Base-by-base conservation (phyloP, 495 filamentous ascomycete species). In the Talaromyces stipitatus region DNA sequence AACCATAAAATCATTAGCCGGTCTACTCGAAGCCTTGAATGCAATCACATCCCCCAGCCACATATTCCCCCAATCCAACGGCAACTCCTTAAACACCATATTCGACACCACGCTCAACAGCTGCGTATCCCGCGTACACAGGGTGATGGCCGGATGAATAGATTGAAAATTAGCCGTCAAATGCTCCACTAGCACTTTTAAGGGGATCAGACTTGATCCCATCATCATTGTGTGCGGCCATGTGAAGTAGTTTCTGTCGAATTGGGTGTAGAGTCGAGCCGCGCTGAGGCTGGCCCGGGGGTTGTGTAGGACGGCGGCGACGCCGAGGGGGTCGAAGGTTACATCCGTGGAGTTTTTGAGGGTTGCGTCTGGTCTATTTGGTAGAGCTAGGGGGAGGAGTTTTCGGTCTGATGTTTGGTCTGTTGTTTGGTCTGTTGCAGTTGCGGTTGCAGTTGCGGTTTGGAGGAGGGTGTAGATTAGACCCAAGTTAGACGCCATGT, bases 221-320 rank as follows among this genome's bases (percentile, higher is more conserved):
- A 69, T 60, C 67, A 68, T 68, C n/a, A 58, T 68, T 24, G 58
- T 62, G 51, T 69, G 67, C 28, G 67, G 67, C 67, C 67, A 69
- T 48, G 54, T 64, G 48, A 68, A 69, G 29, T 60, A 47, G 4
- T 56, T 59, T 14, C 54, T 54, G 56, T 69, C 67, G 26, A 56
- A 66, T 52, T 69, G 66, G 3, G 62, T 62, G n/a, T 69, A 69
- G 0, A 69, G 56, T 16, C 61, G 54, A n/a, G 67, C 66, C 9
- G 67, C 63, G 29, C 61, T 64, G 3, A 59, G 46, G 33, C 61
- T 58, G 20, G 64, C 67, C 7, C 67, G 65, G 2, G 66, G 65
- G 52, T 69, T 69, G 41, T 61, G 57, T 1, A 69, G 60, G 5
- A 69, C 62, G 4, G 67, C 67, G 0, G 67, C 67, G 20, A 69